Base-by-base conservation (phyloP, 805 yeast genomes). In the Saturnispora serradocipensis region DNA sequence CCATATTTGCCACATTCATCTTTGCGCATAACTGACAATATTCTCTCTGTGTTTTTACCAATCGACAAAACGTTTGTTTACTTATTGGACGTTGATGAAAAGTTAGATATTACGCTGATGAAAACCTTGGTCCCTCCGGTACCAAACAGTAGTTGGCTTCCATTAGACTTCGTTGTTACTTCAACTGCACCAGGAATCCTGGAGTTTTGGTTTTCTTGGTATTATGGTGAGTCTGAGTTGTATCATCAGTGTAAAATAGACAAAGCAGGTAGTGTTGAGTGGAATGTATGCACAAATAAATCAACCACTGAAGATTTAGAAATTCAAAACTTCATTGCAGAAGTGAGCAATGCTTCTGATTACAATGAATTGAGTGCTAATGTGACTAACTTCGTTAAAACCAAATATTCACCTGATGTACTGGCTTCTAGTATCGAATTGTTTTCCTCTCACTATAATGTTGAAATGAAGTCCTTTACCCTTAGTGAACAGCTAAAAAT, bases 351-450 rank as follows among this genome's bases (percentile, higher is more conserved):
- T 5, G 40, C 49, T 5, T 24, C 48, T 2, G 40, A 46, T 25
- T 42, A 25, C 1, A 59, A 57, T 1, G 54, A 57, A 18, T 38
- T 65, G 5, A 61, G 62, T 46, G 75, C 72, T 25, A 74, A 65
- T 54, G 80, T 75, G 59, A 54, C 70, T 16, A 61, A 70, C 16
- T 70, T 71, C 48, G 67, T 84, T 4, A 75, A 76, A 15, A 77
- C 75, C 0, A 62, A 69, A 15, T 81, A 78, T 56, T 73, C 80
- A 49, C 67, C 67, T 24, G 60, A 73, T 16, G 74, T 79, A 22
- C 65, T 85, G 7, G 65, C 67, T 22, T 74, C 85, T 2, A 80
- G 86, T 0, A 32, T 59, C 16, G 43, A 50, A 8, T 40, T 58
- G 15, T 56, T 62, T 50, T 57, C 46, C 39, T 44, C 44, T 32